Evolutionary conservation across 2,329 filamentous ascomycete species (phyloP), one percentile per base, ranked within the genome.

Genomic region (Polytolypa hystricis): DNA sequence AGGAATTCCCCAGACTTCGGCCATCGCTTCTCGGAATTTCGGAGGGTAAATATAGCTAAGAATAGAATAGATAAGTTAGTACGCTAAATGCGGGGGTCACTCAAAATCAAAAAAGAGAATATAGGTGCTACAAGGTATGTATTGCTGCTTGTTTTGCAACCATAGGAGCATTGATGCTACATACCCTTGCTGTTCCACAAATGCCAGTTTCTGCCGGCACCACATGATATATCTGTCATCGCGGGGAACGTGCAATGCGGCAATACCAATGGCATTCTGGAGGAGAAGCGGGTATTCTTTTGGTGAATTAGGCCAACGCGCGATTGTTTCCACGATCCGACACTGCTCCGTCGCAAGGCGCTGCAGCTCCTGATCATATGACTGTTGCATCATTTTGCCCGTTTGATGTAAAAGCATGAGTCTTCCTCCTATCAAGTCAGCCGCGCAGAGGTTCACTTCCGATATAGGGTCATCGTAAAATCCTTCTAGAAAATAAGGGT

Each of bases 361-460:
- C 3, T 66, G 65, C 37, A 89, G 51, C 35, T 81, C 75, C 9
- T 67, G 55, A 9, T 64, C 52, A 3, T 66, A 58, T 1, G 65
- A 49, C 61, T 71, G 62, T 26, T 69, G 67, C 34, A 74, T 58
- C 2, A 71, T 66, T 33, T 73, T 64, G 3, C 76, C 71, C 2
- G 79, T 73, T 49, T 91, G 83, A 47, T 81, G 79, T 46, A 77
- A 76, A 58, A 85, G 85, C 79, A 94, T 84, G 40, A 91, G 68
- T 32, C 80, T 71, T 16, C 87, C 75, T 5, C 80, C 80, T 54
- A 84, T 77, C 66, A 84, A 84, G 53, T 94, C 85, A 41, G 85
- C 73, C 39, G 71, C 68, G 11, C 85, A 65, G 33, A 82, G 72
- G 43, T 93, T 95, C 31, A 82, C 76, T 8, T 77, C 69, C 62